Evolutionary conservation across 768 basidiomycete genomes (phyloP).

Genomic region (Suillus tomentosus): DNA sequence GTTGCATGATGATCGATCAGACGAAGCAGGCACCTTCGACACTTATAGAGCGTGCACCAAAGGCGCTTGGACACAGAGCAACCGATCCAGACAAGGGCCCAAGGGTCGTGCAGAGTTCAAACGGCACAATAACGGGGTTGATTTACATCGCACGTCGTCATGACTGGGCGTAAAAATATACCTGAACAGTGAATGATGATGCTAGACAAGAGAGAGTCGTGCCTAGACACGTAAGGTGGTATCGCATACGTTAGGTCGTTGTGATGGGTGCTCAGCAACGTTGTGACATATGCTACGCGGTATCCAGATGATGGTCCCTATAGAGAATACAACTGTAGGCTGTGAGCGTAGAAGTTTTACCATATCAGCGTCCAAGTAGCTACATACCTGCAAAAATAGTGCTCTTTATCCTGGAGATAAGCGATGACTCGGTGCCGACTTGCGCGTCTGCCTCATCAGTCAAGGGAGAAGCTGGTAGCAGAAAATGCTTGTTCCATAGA

Average conservation of each 20-base stretch:
- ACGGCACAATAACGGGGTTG: slow-evolving; percentile 25
- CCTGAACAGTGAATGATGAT: slow-evolving; percentile 20
- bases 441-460: background rate
- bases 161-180: slow-evolving; percentile 2
- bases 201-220: slow-evolving; percentile 20
- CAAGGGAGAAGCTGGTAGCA: background rate
- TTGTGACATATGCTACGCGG: slow-evolving; percentile 26
- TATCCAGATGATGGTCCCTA: slow-evolving; percentile 33
- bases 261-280: slow-evolving; percentile 31
- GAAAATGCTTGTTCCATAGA: slow-evolving; percentile 6
- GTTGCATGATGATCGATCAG: background rate
- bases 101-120: slow-evolving; percentile 22
- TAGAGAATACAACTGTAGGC: slow-evolving; percentile 28
- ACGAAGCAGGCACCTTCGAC: background rate
- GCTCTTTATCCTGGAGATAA: slow-evolving; percentile 13
- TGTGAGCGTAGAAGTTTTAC: background rate
- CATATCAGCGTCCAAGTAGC: background rate
- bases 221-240: slow-evolving; percentile 24
- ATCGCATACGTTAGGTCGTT: slow-evolving; percentile 21
- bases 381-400: slow-evolving; percentile 12
- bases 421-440: background rate
- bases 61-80: slow-evolving; percentile 25
- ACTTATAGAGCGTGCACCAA: slow-evolving; percentile 30
- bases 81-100: slow-evolving; percentile 25
- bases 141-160: slow-evolving; percentile 5